Conservation (phyloP, 2,329 filamentous ascomycete species). For the Fusarium anthophilum region DNA sequence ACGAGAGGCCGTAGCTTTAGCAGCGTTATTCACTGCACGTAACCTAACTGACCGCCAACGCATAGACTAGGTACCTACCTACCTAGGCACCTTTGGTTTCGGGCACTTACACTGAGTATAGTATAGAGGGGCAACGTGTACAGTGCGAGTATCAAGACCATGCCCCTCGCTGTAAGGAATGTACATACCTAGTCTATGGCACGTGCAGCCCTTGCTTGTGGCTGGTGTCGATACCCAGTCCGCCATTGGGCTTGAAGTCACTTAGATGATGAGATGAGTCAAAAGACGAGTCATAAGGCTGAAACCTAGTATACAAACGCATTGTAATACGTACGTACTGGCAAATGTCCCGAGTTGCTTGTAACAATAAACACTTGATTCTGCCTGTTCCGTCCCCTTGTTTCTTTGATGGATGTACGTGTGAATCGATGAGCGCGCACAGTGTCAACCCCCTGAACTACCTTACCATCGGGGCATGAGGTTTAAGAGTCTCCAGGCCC, state of each 20-base stretch:
- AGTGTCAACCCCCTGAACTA: conserved; percentile 8
- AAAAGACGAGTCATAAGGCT: neutral
- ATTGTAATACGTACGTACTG: neutral
- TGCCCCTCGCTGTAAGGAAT: conserved; percentile 7
- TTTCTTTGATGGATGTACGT: neutral
- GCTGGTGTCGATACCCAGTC: conserved; percentile 17
- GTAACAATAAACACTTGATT: neutral
- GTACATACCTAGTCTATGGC: neutral
- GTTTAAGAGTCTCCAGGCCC: neutral
- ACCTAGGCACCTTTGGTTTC: neutral
- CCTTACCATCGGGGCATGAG: conserved; percentile 25
- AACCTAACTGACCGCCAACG: conserved; percentile 27
- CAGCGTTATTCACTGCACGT: conserved; percentile 25
- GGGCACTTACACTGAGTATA: conserved; percentile 12
- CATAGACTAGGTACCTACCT: neutral
- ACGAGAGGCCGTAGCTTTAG: conserved; percentile 9
- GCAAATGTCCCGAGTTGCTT: no score
- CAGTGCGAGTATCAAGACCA: conserved; percentile 27
- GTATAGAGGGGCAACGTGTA: conserved; percentile 33
- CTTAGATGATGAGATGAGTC: neutral
- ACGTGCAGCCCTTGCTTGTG: conserved; percentile 23
- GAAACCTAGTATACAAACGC: neutral
- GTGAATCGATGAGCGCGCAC: neutral
- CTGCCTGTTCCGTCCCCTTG: conserved; percentile 5
- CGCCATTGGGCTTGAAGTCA: conserved; percentile 6